phyloP scores from a whole-genome alignment of 2,329 filamentous ascomycete species.

The Sarocladium brachiariae region DNA sequence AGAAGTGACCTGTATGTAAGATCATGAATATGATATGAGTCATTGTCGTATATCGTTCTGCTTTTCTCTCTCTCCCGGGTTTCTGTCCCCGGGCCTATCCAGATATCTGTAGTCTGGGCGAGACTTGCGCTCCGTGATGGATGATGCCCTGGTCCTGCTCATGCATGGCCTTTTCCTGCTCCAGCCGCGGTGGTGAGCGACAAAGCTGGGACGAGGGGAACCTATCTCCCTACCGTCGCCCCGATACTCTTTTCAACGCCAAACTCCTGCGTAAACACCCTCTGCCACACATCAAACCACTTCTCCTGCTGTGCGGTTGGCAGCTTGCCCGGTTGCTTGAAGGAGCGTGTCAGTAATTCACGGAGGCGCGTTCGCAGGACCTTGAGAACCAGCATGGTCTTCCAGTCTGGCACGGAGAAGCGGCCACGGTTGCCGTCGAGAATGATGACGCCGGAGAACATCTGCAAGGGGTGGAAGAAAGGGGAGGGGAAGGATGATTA shows the following conservation, averaged over 20 bases:
- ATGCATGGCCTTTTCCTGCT: too few species aligned
- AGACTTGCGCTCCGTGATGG: too few species aligned
- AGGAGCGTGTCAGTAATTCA: constrained; percentile 65
- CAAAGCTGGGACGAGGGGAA: background rate
- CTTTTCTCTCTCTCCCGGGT: too few species aligned
- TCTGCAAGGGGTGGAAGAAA: constrained; percentile 38
- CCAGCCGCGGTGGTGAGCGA: too few species aligned
- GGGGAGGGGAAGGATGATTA: constrained; percentile 3
- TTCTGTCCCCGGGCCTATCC: too few species aligned
- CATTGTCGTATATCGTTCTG: too few species aligned
- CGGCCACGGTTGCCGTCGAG: constrained; percentile 82
- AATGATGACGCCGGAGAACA: constrained; percentile 80
- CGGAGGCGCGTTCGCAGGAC: constrained; percentile 64
- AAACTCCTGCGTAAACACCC: constrained; percentile 54
- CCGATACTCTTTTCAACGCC: constrained; percentile 24
- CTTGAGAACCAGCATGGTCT: constrained; percentile 84
- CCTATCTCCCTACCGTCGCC: background rate
- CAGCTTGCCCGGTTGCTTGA: constrained; percentile 59
- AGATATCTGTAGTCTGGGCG: too few species aligned
- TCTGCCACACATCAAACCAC: constrained; percentile 70
- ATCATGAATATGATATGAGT: background rate
- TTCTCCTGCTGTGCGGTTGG: constrained; percentile 61
- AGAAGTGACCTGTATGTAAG: too few species aligned
- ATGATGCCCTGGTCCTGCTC: too few species aligned
- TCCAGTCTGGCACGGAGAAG: constrained; percentile 83